These are phyloP conservation scores for Candida awuae DNA, from an alignment of 805 yeast genomes.

Conservation along the genomic window DNA sequence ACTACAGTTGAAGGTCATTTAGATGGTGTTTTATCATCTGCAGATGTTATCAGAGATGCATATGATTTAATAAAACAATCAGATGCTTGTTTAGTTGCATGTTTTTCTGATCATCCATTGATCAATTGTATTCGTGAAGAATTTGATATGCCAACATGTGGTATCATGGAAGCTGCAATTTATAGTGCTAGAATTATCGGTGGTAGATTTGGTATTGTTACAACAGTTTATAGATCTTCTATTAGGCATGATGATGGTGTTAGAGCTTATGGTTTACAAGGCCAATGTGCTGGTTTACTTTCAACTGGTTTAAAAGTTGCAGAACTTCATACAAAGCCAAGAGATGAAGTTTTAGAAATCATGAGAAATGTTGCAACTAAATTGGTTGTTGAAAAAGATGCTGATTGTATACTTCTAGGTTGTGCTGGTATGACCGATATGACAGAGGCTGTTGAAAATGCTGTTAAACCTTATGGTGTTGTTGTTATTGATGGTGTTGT, in stretches of 20 bases:
- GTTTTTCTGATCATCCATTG: constrained; percentile 31
- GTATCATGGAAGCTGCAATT: constrained; percentile 30
- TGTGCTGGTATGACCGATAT: constrained; percentile 83
- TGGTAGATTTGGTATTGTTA: constrained; percentile 28
- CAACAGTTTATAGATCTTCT: constrained; percentile 27
- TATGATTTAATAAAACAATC: constrained; percentile 23
- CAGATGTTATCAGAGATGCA: constrained; percentile 26
- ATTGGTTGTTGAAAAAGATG: constrained; percentile 21
- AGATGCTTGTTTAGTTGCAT: constrained; percentile 29
- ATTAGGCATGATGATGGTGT: constrained; percentile 28
- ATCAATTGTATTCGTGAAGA: constrained; percentile 30
- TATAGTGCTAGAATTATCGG: constrained; percentile 28
- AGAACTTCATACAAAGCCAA: constrained; percentile 28
- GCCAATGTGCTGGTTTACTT: constrained; percentile 28
- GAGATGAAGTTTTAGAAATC: constrained; percentile 22
- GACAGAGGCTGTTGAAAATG: constrained; percentile 87
- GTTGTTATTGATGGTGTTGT: constrained; percentile 58
- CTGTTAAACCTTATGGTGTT: constrained; percentile 86
- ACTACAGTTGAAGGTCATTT: constrained; percentile 28
- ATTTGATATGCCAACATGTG: constrained; percentile 28
- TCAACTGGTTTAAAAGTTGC: constrained; percentile 28
- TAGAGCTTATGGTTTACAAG: constrained; percentile 23
- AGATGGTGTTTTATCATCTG: constrained; percentile 29
- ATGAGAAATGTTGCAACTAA: constrained; percentile 22
- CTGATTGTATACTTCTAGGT: constrained; percentile 57